Evolutionary conservation across 345 rosid genomes (phyloP), one percentile per base, ranked within the genome.

Genomic region (Lenwebbia sp.): DNA sequence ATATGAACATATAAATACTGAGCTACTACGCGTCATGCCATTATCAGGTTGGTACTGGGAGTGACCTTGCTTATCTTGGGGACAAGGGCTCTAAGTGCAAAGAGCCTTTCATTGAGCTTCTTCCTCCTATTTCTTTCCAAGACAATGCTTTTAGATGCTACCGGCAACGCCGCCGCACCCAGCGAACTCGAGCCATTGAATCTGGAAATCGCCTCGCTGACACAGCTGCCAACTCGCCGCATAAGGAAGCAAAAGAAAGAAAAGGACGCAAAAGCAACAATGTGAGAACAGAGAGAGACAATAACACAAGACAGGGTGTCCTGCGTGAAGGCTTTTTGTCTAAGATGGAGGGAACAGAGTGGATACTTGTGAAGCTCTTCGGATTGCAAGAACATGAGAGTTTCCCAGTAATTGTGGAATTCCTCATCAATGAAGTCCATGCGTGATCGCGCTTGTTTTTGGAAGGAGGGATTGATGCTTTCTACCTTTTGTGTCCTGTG

Each of bases 111-210:
- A 57, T 95, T 96, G 33, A 96, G 98, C 88, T 91, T 96, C 89
- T 92, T 96, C 87, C 99, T 91, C 83, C 99, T 84, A 51, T 94
- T 96, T 85, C 98, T 90, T 90, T 96, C 99, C 8, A 95, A 94
- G 21, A 93, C 94, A 52, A 93, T 94, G 88, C 94, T 96, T 89
- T 94, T 96, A 4, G 98, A 92, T 17, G 95, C 96, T 53, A 90
- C 92, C 25, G 94, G 88, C 6, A 97, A 91, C 14, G 95, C 95
- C 0, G 91, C 95, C 23, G 98, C 95, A 28, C 94, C 98, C 56
- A 96, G 98, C 25, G 98, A 94, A 70, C 98, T 96, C 62, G 98
- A 93, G 86, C 93, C 99, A n/a, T 91, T 92, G 90, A 93, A 94
- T 10, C 92, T 49, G 83, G 87, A 85, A 10, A 85, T 75, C 26